phyloP scores from a whole-genome alignment of 306 rosid species.

The barrel medic (Medicago truncatula) region MtrunA17r5.0-ANR NC_053044.1:11351501-11352000 shows the following conservation, averaged over 20 bases:
- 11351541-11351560: not conserved
- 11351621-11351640: constrained; percentile 74
- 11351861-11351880: constrained; percentile 48
- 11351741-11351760: constrained; percentile 56
- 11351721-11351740: constrained; percentile 79
- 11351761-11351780: constrained; percentile 59
- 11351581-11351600: too few species aligned
- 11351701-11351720: constrained; percentile 78
- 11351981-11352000: constrained; percentile 14
- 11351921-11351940: constrained; percentile 69
- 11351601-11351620: constrained; percentile 29
- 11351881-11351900: constrained; percentile 55
- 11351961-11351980: constrained; percentile 41
- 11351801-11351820: constrained; percentile 43
- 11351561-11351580: not conserved
- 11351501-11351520: not conserved
- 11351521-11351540: too few species aligned
- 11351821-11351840: not conserved
- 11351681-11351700: constrained; percentile 65
- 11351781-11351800: constrained; percentile 48
- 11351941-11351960: constrained; percentile 71
- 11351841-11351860: constrained; percentile 37
- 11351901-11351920: constrained; percentile 68
- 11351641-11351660: constrained; percentile 76
- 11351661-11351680: constrained; percentile 87